A percentile compares a stretch with the other conserved stretches of the same genome.
Evolutionary conservation across 2,329 filamentous ascomycete genomes (phyloP).

Genomic region (Ophiostoma perfectum): DNA sequence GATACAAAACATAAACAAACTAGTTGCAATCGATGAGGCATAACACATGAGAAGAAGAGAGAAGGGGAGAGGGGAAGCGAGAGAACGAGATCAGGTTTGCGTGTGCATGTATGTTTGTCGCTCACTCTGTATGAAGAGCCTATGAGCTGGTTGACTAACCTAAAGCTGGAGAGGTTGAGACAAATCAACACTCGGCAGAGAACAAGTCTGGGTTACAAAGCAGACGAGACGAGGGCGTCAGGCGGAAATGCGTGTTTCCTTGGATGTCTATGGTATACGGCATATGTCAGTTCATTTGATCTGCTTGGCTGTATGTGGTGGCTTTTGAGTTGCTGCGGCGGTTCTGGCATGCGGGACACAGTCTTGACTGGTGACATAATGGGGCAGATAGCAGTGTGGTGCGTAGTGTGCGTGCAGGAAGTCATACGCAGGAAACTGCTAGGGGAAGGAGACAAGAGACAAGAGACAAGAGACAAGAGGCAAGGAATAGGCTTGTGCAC

Average conservation of each 20-base stretch:
- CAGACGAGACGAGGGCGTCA: slow-evolving; percentile 8
- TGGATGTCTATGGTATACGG: not conserved
- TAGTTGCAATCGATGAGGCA: not conserved
- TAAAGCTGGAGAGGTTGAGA: not conserved
- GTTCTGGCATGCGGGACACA: slow-evolving; percentile 19
- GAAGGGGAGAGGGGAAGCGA: not conserved
- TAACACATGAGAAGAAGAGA: not conserved
- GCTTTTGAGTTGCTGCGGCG: slow-evolving; percentile 5
- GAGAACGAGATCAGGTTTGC: not conserved
- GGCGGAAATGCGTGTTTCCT: slow-evolving; percentile 16
- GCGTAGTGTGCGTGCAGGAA: slow-evolving; percentile 15
- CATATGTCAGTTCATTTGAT: slow-evolving; percentile 20
- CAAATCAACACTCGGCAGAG: slow-evolving; percentile 6
- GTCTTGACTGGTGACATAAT: slow-evolving; percentile 21
- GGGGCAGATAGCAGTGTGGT: not conserved
- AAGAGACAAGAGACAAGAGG: too few relatives aligned
- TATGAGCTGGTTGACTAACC: slow-evolving; percentile 15
- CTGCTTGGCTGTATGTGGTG: slow-evolving; percentile 8
- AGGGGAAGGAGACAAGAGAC: too few relatives aligned
- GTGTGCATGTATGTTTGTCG: not conserved
- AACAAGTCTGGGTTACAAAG: not conserved
- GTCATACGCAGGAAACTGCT: slow-evolving; percentile 15
- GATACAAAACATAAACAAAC: not conserved
- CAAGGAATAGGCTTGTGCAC: too few relatives aligned
- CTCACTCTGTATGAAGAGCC: not conserved